Evolutionary conservation across 306 rosid species (phyloP).

Genomic region (Vigna angularis): DNA sequence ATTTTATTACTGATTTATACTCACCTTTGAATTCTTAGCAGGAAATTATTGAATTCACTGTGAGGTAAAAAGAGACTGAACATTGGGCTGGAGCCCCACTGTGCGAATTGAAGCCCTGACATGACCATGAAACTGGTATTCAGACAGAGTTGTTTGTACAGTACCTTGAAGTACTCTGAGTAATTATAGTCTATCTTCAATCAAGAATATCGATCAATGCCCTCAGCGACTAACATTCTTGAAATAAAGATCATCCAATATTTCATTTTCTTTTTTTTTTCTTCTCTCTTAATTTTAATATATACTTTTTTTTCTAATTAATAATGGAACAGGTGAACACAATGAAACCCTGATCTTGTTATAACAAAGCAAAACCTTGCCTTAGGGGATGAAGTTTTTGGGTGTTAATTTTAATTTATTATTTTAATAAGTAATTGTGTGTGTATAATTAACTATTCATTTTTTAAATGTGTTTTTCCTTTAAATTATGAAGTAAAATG

Average conservation of each 20-base stretch:
- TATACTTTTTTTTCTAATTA: not conserved
- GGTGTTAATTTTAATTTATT: not conserved
- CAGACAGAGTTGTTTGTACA: constrained; percentile 36
- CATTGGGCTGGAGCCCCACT: constrained; percentile 24
- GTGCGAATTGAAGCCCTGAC: constrained; percentile 39
- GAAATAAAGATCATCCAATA: not conserved
- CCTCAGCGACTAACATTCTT: constrained; percentile 34
- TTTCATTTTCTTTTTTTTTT: too few species aligned
- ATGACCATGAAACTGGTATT: constrained; percentile 44
- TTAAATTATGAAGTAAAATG: not conserved
- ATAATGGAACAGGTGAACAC: not conserved
- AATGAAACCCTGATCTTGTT: not conserved
- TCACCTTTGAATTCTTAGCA: too few species aligned
- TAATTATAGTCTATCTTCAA: constrained; percentile 23
- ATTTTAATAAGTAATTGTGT: not conserved
- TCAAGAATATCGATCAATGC: constrained; percentile 35
- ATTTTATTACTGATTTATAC: too few species aligned
- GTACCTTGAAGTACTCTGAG: constrained; percentile 44
- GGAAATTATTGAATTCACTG: too few species aligned
- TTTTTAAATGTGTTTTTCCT: not conserved
- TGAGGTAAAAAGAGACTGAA: not conserved
- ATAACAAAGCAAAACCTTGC: not conserved
- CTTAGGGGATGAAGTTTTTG: not conserved
- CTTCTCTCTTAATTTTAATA: not conserved
- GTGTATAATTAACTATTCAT: not conserved